Conservation (phyloP, 208 protist species). For the Wallacemonas collosoma region DNA sequence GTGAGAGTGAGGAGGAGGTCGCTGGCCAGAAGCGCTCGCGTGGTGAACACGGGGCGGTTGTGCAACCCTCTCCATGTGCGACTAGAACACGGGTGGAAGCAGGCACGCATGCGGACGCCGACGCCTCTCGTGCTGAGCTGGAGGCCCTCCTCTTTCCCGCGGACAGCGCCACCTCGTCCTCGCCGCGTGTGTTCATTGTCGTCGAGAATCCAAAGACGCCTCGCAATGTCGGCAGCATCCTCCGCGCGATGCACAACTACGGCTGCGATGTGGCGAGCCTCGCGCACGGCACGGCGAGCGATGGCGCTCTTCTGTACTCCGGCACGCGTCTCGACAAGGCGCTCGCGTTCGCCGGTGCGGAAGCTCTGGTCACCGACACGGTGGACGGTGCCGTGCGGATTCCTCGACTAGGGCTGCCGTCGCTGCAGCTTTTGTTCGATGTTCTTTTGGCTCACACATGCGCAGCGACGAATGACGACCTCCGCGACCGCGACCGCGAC, state of each 20-base stretch:
- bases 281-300: slow-evolving; percentile 9
- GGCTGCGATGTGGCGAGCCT: neutral
- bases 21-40: neutral
- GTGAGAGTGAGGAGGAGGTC: neutral
- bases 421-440: slow-evolving; percentile 43
- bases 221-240: slow-evolving; percentile 62
- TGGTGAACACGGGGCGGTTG: neutral
- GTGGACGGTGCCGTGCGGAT: slow-evolving; percentile 33
- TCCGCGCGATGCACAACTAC: slow-evolving; percentile 66
- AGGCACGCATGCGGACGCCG: neutral
- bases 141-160: slow-evolving; percentile 1
- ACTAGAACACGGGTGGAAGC: no score
- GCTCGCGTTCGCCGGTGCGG: slow-evolving; percentile 2
- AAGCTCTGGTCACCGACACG: slow-evolving; percentile 21
- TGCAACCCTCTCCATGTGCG: no score
- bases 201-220: slow-evolving; percentile 78
- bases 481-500: no score
- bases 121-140: neutral
- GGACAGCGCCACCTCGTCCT: neutral
- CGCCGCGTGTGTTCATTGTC: slow-evolving; percentile 48
- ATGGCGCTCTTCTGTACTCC: slow-evolving; percentile 51
- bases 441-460: slow-evolving; percentile 20
- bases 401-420: slow-evolving; percentile 36
- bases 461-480: neutral
- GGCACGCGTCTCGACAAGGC: slow-evolving; percentile 52